Base-by-base conservation (phyloP, 1,139 yeast genomes). In the Candida sanyaensis region DNA sequence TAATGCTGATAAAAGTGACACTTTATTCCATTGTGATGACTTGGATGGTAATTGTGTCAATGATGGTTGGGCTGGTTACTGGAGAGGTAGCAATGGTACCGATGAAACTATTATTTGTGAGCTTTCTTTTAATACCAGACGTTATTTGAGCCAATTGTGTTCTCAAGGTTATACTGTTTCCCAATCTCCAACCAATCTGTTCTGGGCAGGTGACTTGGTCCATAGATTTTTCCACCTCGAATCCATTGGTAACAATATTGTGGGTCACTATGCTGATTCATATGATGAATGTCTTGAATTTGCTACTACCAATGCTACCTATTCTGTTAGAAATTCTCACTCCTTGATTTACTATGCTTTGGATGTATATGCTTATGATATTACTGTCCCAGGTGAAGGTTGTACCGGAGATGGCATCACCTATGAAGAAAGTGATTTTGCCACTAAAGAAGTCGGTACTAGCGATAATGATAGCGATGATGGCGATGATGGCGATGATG, bases 51-150 rank as follows among this genome's bases (percentile, higher is more conserved):
- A 65, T 46, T 69, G 75, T 55, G 52, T 54, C 13, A 52, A 52
- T 7, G 59, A 60, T 33, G 68, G 68, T 13, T 68, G 69, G 65
- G 72, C 73, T 8, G 73, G 74, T 31, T 69, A 69, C 45, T 62
- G 66, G 66, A 62, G 72, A 59, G 69, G 73, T 43, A 63, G 58
- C 30, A 66, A 66, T 46, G 68, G 56, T 17, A 55, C 66, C 3
- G 63, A 66, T 43, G 69, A 69, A 51, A 69, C 56, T 17, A 59
- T 56, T 13, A 59, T 61, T 41, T 60, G 64, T 49, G 63, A 60
- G 39, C 49, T 52, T 8, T 58, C 65, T 31, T 63, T 51, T 52
- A 47, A 48, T 13, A 24, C 53, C 21, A 59, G 62, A 48, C 32
- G 43, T 11, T 55, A 44, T 42, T 55, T 62, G 29, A 32, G 55